Evolutionary conservation across 176 grass and related monocot genomes (phyloP).

Genomic region (Melocanna baccifera): DNA sequence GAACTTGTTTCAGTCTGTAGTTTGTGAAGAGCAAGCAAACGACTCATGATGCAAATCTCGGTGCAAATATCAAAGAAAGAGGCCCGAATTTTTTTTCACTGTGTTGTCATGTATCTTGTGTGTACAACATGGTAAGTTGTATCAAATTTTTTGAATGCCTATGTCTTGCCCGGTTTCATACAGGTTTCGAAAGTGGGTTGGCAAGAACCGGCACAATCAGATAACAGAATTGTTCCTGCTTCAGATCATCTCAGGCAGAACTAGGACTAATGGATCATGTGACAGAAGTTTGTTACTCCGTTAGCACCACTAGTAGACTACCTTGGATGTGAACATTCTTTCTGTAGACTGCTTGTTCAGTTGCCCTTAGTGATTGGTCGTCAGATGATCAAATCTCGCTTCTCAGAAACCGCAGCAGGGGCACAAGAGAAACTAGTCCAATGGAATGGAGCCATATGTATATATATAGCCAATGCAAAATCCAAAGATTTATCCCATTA

Average conservation of each 20-base stretch:
- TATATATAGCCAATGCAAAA: neutral
- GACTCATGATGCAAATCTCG: neutral
- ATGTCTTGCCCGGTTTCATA: neutral
- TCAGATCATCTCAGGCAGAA: neutral
- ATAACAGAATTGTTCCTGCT: neutral
- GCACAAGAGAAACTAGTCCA: neutral
- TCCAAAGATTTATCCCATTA: neutral
- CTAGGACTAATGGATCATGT: neutral
- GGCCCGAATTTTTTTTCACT: neutral
- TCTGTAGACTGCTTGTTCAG: neutral
- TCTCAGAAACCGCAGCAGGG: neutral
- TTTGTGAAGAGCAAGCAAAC: neutral
- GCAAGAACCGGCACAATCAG: neutral
- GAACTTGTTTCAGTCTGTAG: neutral
- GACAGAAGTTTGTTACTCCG: neutral
- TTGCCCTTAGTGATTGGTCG: neutral
- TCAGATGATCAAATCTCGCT: neutral
- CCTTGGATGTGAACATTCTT: neutral
- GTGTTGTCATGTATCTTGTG: neutral
- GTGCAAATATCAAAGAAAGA: neutral
- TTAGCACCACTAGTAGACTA: neutral
- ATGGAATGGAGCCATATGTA: neutral
- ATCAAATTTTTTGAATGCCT: too few species aligned
- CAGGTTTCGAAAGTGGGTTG: neutral
- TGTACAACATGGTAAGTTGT: too few species aligned